A percentile compares a stretch with the other conserved stretches of the same genome.
These are phyloP conservation scores for Backusella australiensis DNA, from an alignment of 192 early-diverging fungal species.

Conservation along the genomic window DNA sequence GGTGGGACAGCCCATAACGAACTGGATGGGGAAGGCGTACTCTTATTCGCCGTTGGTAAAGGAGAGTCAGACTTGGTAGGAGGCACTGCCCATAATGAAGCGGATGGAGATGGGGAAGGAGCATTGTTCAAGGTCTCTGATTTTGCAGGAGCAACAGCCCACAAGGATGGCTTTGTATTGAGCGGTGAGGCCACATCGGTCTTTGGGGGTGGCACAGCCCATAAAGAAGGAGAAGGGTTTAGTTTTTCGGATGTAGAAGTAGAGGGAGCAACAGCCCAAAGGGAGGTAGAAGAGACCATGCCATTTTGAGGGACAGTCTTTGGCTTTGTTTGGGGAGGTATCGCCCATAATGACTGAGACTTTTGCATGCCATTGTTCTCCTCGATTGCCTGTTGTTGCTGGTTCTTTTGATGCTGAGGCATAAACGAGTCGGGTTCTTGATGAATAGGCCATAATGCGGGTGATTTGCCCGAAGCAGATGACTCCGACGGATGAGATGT, in stretches of 20 bases:
- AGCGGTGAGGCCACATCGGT: background rate
- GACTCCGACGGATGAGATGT: background rate
- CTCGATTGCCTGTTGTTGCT: background rate
- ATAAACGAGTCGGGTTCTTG: background rate
- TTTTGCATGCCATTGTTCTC: background rate
- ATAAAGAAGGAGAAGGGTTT: background rate
- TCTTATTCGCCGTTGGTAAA: background rate
- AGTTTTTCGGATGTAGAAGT: slow-evolving; percentile 8
- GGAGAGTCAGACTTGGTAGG: background rate
- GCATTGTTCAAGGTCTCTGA: background rate
- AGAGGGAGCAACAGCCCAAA: slow-evolving; percentile 22
- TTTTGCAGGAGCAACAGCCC: slow-evolving; percentile 19
- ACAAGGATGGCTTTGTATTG: background rate
- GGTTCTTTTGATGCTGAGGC: background rate
- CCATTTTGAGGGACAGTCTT: background rate
- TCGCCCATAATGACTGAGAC: background rate
- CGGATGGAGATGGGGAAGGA: background rate
- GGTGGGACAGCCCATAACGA: slow-evolving; percentile 21
- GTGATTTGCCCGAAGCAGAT: background rate
- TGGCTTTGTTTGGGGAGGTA: background rate
- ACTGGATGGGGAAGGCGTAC: background rate
- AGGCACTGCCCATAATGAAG: background rate
- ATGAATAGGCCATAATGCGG: background rate
- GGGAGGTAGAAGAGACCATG: background rate
- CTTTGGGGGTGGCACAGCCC: slow-evolving; percentile 2